Evolutionary conservation across 345 rosid genomes (phyloP), one percentile per base, ranked within the genome.

Genomic region (Geranium rotundifolium): DNA sequence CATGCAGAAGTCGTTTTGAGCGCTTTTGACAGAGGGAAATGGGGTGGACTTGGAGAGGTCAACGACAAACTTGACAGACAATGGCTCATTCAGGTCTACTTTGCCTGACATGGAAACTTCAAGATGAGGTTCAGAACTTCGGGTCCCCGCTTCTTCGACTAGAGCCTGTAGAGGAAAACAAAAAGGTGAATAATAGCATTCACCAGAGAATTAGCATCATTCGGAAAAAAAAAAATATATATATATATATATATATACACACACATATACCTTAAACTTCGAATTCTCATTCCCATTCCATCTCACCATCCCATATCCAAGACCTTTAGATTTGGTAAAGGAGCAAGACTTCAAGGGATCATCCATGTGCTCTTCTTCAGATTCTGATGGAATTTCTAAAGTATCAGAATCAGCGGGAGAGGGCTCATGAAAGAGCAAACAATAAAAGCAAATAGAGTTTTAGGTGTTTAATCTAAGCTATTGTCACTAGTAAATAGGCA

Each of bases 221-320:
- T 31, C 7, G 37, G 7, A 31, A 2, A 31, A 31, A 3, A n/a
- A n/a, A n/a, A n/a, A n/a, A n/a, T n/a, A n/a, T n/a, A n/a, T n/a
- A n/a, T n/a, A n/a, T n/a, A n/a, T n/a, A n/a, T n/a, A n/a, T n/a
- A n/a, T n/a, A n/a, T n/a, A n/a, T n/a, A n/a, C n/a, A n/a, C n/a
- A n/a, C 7, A 31, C 7, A 31, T 30, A 65, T 70, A 70, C 73
- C 73, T 70, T 68, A 30, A 64, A 52, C 69, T 70, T 64, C 56
- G 65, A 70, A 56, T 64, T 63, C 23, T 64, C 60, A 34, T 60
- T 64, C 37, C 59, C 65, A 15, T 64, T 34, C 4, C 50, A 12
- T 58, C 68, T 31, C 7, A 31, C 37, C 37, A n/a, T 56, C 18
- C 27, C 60, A 3, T 58, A 60, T 60, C 41, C 56, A 37, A 19